phyloP scores from a whole-genome alignment of 1,139 yeast genomes.

The Geotrichum histeridarum region DNA sequence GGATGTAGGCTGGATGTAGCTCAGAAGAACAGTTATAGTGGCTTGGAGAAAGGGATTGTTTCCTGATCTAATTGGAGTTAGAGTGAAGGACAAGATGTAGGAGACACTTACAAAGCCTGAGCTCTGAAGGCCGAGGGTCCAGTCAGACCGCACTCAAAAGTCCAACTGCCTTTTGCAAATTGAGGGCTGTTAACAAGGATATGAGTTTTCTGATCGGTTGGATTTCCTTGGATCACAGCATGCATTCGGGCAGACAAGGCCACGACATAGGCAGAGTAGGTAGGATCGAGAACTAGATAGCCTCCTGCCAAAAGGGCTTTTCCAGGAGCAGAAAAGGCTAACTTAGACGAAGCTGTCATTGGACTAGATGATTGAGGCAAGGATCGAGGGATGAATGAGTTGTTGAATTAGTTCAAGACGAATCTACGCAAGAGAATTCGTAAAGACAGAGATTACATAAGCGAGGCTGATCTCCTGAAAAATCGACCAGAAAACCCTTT shows the following conservation, averaged over 20 bases:
- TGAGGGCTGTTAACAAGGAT: constrained; percentile 71
- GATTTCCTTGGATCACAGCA: constrained; percentile 46
- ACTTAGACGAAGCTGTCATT: not conserved
- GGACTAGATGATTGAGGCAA: not conserved
- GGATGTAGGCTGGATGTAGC: constrained; percentile 44
- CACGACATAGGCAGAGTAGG: constrained; percentile 70
- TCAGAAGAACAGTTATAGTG: constrained; percentile 51
- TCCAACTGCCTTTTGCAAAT: constrained; percentile 67
- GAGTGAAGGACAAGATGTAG: not conserved
- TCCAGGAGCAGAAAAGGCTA: constrained; percentile 82
- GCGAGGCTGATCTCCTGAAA: no score
- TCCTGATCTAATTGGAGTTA: constrained; percentile 1
- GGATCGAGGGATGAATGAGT: no score
- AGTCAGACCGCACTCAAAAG: constrained; percentile 40
- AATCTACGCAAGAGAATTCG: no score
- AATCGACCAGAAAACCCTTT: no score
- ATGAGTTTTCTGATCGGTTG: constrained; percentile 22
- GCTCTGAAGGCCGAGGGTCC: constrained; percentile 27
- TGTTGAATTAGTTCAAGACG: no score
- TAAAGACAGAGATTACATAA: no score
- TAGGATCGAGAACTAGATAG: constrained; percentile 77
- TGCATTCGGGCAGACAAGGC: constrained; percentile 91
- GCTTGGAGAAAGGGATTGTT: constrained; percentile 75
- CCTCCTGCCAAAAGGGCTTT: constrained; percentile 95
- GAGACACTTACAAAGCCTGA: constrained; percentile 11